These are phyloP conservation scores for Mycena alexandri DNA, from an alignment of 768 basidiomycete genomes.

Conservation along the genomic window DNA sequence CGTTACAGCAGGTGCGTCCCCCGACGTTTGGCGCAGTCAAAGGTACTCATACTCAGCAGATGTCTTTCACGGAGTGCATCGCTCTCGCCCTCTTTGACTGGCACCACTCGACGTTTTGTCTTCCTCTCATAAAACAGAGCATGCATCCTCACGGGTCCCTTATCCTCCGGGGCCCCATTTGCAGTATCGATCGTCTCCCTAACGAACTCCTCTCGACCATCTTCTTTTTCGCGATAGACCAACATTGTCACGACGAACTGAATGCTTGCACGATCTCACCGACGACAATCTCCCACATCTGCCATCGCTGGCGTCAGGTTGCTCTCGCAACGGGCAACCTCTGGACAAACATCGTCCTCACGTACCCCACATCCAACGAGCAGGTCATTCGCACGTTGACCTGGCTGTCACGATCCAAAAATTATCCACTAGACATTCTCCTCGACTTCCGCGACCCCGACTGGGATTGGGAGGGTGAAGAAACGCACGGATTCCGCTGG, in stretches of 20 bases:
- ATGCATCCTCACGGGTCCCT: conserved; percentile 24
- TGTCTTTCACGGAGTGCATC: conserved; percentile 30
- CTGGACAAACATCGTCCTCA: conserved; percentile 66
- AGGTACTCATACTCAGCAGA: conserved; percentile 3
- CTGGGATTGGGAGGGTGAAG: conserved; percentile 59
- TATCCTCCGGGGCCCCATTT: conserved; percentile 15
- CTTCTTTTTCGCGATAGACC: conserved; percentile 42
- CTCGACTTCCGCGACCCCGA: conserved; percentile 73
- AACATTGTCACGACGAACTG: conserved; percentile 35
- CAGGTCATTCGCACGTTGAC: conserved; percentile 53
- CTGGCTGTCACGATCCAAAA: conserved; percentile 60
- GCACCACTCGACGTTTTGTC: conserved; percentile 18
- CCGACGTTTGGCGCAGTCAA: background rate
- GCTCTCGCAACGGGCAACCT: conserved; percentile 58
- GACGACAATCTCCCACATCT: conserved; percentile 61
- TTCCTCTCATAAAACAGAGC: conserved; percentile 19
- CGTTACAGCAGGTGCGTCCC: conserved; percentile 14
- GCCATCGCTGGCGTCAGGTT: conserved; percentile 62
- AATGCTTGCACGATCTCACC: conserved; percentile 39
- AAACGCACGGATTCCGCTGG: conserved; percentile 57
- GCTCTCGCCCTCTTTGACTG: conserved; percentile 27
- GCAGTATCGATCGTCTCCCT: conserved; percentile 45
- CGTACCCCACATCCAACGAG: conserved; percentile 53
- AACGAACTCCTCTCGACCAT: conserved; percentile 53
- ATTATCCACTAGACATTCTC: conserved; percentile 61